Conservation (phyloP, 768 basidiomycete species). For the Boletus patriciae region DNA sequence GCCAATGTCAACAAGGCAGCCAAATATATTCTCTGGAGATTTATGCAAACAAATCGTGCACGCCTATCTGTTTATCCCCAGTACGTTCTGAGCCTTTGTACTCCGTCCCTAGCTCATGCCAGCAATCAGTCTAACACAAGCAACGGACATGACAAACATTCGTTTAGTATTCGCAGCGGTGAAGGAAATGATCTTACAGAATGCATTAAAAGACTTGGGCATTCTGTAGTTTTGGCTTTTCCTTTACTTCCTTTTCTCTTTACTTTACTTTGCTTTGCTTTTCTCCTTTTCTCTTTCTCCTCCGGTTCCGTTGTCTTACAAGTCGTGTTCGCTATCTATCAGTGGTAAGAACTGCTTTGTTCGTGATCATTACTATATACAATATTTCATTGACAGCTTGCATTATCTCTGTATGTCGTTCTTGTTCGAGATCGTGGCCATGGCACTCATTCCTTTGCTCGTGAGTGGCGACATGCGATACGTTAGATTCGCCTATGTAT, state of each 20-base stretch:
- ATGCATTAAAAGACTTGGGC: slow-evolving; percentile 82
- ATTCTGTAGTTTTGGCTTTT: slow-evolving; percentile 61
- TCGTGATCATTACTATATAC: not conserved
- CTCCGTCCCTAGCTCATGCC: not conserved
- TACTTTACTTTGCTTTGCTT: no score
- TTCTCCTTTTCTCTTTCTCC: no score
- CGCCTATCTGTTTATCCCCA: slow-evolving; percentile 88
- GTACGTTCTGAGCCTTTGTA: slow-evolving; percentile 43
- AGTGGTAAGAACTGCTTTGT: slow-evolving; percentile 14
- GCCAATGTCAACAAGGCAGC: slow-evolving; percentile 92
- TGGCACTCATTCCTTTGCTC: not conserved
- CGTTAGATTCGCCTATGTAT: slow-evolving; percentile 75
- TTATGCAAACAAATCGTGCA: slow-evolving; percentile 88
- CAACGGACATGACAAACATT: slow-evolving; percentile 86
- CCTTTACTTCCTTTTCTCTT: no score
- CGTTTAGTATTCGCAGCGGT: slow-evolving; percentile 82
- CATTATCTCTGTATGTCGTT: slow-evolving; percentile 56
- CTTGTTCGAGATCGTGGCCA: slow-evolving; percentile 90
- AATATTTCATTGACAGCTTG: slow-evolving; percentile 15
- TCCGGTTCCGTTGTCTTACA: no score
- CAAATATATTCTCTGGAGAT: slow-evolving; percentile 92
- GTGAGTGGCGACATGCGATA: slow-evolving; percentile 1
- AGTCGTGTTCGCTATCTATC: slow-evolving; percentile 30
- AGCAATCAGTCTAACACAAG: slow-evolving; percentile 68
- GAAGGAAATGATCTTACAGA: slow-evolving; percentile 91